Conservation (phyloP, 345 rosid species). For the Eucalyptus coolabah region DNA sequence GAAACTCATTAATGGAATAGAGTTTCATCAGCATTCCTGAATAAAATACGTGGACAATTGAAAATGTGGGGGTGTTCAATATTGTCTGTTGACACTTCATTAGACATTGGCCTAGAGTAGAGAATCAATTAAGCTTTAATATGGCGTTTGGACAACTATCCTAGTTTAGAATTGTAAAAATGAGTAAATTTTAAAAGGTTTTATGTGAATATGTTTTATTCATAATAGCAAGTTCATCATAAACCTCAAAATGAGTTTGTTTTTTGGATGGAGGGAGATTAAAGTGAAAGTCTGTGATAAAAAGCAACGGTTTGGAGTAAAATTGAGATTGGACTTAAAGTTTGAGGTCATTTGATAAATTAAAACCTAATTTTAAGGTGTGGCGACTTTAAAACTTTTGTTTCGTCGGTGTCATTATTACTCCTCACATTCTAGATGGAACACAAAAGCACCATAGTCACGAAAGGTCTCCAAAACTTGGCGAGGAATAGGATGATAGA, state of each 20-base stretch:
- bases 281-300: not conserved
- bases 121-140: not conserved
- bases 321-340: not conserved
- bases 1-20: not conserved
- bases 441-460: not conserved
- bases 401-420: not conserved
- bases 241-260: not conserved
- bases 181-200: not conserved
- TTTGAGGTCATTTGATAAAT: no score
- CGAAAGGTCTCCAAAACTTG: not conserved
- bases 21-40: not conserved
- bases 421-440: not conserved
- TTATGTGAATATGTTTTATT: not conserved
- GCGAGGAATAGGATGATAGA: not conserved
- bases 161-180: not conserved
- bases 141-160: not conserved
- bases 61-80: not conserved
- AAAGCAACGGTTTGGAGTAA: not conserved
- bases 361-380: no score
- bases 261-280: not conserved
- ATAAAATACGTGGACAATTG: not conserved
- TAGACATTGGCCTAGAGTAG: not conserved
- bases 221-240: not conserved
- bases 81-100: not conserved
- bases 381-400: not conserved